Conservation (phyloP, 2,329 filamentous ascomycete species). For the Hypoxylon rubiginosum region DNA sequence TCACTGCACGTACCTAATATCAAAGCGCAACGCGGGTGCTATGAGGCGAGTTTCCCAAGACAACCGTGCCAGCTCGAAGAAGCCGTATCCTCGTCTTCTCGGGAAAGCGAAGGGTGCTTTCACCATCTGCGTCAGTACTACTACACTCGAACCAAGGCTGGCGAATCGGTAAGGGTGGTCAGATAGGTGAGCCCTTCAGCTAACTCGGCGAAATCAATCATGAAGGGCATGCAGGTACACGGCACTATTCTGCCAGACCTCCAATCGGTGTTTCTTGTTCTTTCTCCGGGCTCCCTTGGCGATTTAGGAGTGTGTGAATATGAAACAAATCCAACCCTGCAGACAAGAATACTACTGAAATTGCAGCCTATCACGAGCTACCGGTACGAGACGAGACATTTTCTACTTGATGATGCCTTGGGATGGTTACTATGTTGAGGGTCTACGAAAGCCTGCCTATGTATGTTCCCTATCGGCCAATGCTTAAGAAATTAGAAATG, state of each 20-base stretch:
- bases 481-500: slow-evolving; percentile 7
- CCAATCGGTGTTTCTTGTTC: slow-evolving; percentile 4
- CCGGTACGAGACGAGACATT: background rate
- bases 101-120: background rate
- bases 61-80: background rate
- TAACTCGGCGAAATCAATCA: background rate
- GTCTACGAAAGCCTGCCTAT: background rate
- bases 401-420: background rate
- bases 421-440: background rate
- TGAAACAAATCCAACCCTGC: background rate
- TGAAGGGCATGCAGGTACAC: background rate
- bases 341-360: background rate
- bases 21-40: background rate
- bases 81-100: background rate
- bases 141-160: background rate
- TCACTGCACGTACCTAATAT: background rate
- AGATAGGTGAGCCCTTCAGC: background rate
- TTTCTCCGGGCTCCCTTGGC: background rate
- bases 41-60: background rate
- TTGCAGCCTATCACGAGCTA: slow-evolving; percentile 1
- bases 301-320: background rate
- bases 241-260: background rate
- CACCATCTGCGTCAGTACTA: background rate
- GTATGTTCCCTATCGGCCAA: background rate
- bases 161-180: background rate